Percentiles rank a stretch among this genome's conserved stretches.
Evolutionary conservation across 1,284 basidiomycete species (phyloP).

Genomic region (Ustilago crameri): DNA sequence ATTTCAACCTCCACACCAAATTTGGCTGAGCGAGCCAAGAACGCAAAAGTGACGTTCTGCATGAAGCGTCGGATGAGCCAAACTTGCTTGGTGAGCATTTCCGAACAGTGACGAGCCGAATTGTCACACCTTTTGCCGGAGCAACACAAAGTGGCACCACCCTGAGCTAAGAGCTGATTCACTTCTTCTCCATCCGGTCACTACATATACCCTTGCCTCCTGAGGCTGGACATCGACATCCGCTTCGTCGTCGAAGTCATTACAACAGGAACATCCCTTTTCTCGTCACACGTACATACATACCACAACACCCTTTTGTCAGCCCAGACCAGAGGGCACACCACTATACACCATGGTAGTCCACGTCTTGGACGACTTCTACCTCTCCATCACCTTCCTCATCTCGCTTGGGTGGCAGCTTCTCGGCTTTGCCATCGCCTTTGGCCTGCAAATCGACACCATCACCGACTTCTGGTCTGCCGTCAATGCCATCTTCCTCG

Average conservation of each 20-base stretch:
- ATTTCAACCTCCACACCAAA: slow-evolving; percentile 3
- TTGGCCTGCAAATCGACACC: slow-evolving; percentile 62
- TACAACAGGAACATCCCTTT: neutral
- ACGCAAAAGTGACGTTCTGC: slow-evolving; percentile 14
- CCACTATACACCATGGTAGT: slow-evolving; percentile 28
- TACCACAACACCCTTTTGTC: neutral
- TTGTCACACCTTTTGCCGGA: neutral
- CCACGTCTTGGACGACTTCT: slow-evolving; percentile 74
- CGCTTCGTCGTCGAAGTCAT: neutral
- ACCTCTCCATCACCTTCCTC: slow-evolving; percentile 76
- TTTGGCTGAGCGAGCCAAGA: slow-evolving; percentile 5
- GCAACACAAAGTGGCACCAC: neutral
- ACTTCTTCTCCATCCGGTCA: neutral
- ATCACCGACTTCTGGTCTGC: slow-evolving; percentile 64
- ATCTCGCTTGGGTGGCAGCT: slow-evolving; percentile 78
- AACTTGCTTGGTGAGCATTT: slow-evolving; percentile 12
- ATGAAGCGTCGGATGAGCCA: too few relatives aligned
- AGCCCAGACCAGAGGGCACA: neutral
- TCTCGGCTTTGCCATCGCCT: slow-evolving; percentile 74
- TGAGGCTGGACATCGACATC: too few relatives aligned
- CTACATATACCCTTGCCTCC: slow-evolving; percentile 10
- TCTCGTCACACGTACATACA: too few relatives aligned
- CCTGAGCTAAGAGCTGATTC: slow-evolving; percentile 19
- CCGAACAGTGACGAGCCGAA: neutral
- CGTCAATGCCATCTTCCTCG: slow-evolving; percentile 61